phyloP scores from a whole-genome alignment of 306 rosid species.

The Alnus glutinosa region DNA sequence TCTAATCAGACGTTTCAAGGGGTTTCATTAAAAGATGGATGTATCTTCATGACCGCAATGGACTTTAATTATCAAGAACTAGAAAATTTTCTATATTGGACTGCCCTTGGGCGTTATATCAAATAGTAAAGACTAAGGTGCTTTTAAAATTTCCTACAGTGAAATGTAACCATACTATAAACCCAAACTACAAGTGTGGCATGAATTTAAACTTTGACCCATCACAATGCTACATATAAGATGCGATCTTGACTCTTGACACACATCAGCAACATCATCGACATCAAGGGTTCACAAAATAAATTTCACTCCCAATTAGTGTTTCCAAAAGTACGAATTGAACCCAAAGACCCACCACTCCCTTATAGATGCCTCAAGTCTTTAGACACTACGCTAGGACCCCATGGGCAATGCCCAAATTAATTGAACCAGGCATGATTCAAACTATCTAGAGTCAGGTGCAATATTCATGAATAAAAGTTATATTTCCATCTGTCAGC shows the following conservation, averaged over 20 bases:
- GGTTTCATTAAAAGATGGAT: not conserved
- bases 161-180: not conserved
- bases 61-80: not conserved
- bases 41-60: not conserved
- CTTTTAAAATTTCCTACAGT: not conserved
- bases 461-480: not conserved
- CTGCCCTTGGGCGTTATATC: not conserved
- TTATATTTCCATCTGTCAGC: not conserved
- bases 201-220: not conserved
- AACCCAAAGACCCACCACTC: not conserved
- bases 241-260: not conserved
- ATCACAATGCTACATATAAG: not conserved
- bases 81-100: not conserved
- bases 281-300: not conserved
- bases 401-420: conserved; percentile 1
- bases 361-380: not conserved
- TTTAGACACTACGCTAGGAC: not conserved
- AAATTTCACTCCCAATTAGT: not conserved
- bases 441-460: not conserved
- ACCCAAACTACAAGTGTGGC: not conserved
- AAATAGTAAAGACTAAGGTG: not conserved
- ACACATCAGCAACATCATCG: not conserved
- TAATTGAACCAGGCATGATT: not conserved
- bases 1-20: not conserved
- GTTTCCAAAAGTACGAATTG: not conserved